Base-by-base conservation (phyloP, 1,284 basidiomycete species). In the Xerocomus minutiporus region DNA sequence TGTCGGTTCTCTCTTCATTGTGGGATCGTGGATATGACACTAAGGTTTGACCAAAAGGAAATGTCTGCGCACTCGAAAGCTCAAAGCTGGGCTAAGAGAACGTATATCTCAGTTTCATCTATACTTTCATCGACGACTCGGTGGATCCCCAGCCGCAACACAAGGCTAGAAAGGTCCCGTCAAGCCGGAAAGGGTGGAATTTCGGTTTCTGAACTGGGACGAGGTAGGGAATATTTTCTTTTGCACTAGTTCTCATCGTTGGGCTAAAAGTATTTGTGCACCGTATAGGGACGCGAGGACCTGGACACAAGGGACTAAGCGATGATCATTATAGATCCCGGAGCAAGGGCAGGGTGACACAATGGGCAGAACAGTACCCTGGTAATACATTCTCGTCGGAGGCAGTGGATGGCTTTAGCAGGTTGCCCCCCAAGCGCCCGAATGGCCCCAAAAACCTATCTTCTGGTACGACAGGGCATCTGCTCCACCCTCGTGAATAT, bases 401-500 rank as follows among this genome's bases (percentile, higher is more conserved):
- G 11, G 20, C 44, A 25, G 13, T 23, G 15, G 31, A 55, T 32
- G 44, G 51, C 7, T 20, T 48, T 17, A 5, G 44, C 20, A 20
- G 5, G 26, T 13, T 32, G 1, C 40, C 42, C 6, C 34, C 28
- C 5, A 54, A 9, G 29, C 42, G 15, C n/a, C 42, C 25, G 23
- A 31, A 48, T 17, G 17, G 15, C 20, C 9, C 39, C 28, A 38
- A 46, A 26, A 35, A 28, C 31, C 9, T 29, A 35, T 23, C 44
- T 0, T 17, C 23, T 23, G 47, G 26, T 29, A 52, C 28, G 28
- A 31, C 36, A 39, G 48, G 45, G 29, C 50, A 52, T n/a, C 46
- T 35, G 23, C 58, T 68, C 51, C 83, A 90, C 63, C 91, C 90
- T 0, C 88, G 89, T 49, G 83, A 87, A 51, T 97, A 96, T 71